Conservation (phyloP, 495 filamentous ascomycete genomes). For the Aspergillus baeticus region DNA sequence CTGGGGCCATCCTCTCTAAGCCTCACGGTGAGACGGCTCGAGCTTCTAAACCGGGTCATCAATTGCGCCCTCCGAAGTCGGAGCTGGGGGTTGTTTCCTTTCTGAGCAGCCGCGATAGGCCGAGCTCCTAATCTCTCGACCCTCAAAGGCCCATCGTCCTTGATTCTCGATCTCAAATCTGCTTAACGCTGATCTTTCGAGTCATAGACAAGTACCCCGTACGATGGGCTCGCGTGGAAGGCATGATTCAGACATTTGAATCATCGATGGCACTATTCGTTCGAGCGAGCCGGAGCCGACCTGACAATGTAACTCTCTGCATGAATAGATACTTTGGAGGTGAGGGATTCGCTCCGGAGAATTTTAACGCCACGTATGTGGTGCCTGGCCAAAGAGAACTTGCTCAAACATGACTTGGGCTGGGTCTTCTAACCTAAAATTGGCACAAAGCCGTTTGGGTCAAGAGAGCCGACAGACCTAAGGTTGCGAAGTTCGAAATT, state of each 20-base stretch:
- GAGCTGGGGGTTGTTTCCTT: conserved; percentile 5
- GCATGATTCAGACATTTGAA: no score
- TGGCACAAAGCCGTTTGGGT: not conserved
- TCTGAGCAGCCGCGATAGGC: conserved; percentile 2
- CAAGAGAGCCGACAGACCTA: not conserved
- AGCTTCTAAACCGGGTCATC: not conserved
- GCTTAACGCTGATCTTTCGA: no score
- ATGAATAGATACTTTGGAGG: not conserved
- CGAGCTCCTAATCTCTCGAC: not conserved
- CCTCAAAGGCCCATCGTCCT: not conserved
- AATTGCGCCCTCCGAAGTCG: conserved; percentile 5
- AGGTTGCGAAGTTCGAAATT: no score
- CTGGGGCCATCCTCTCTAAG: not conserved
- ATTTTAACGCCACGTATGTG: not conserved
- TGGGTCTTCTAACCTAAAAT: not conserved
- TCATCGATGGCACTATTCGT: not conserved
- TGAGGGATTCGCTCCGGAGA: not conserved
- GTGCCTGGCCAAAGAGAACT: not conserved
- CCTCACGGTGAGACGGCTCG: not conserved
- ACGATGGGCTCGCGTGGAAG: no score
- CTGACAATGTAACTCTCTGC: conserved; percentile 6
- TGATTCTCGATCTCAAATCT: no score
- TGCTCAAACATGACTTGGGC: not conserved
- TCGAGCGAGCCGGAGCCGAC: not conserved
- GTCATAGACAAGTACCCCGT: no score